Evolutionary conservation across 371 early-diverging fungal species (phyloP), one percentile per base, ranked within the genome.

Genomic region (Mucor indicus): DNA sequence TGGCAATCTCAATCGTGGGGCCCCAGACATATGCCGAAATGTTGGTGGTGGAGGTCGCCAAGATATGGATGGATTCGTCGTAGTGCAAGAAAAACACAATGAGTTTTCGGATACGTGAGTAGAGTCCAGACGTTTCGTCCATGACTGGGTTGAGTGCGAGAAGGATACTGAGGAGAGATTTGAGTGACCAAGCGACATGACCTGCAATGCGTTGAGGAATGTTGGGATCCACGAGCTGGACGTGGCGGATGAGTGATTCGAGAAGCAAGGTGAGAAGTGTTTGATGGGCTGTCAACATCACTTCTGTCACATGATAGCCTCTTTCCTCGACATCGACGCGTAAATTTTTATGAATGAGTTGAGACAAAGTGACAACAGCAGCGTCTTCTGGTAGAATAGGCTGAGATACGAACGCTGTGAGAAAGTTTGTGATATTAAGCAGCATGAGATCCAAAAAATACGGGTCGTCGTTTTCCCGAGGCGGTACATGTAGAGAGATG

Each of bases 221-320:
- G 11, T 49, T n/a, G 1, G 16, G 33, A 4, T 39, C 50, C 0
- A 53, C 52, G 4, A 55, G 20, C 23, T 62, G 65, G 0, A 69
- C 43, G 21, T 59, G 49, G 3, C 62, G 65, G 21, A 69, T 64
- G 22, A 59, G 57, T 4, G 48, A 46, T 11, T 69, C 69, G 3
- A 64, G 25, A 0, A 59, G 23, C 2, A 55, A 21, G 2, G 52
- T 38, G 12, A 58, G 36, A 2, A 69, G 12, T 20, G 27, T 35
- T 22, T 62, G 55, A 40, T 69, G 44, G 11, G n/a, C n/a, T 12
- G 36, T 11, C 0, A 56, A 22, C 15, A 38, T 22, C 3, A 20
- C 32, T 0, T 17, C 20, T 16, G 31, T 33, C 2, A 43, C 24
- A 13, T 22, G 30, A 9, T 48, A 55, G 3, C 53, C 55, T 12